Evolutionary conservation across 2,329 filamentous ascomycete genomes (phyloP), one percentile per base, ranked within the genome.

Genomic region (Fusarium agapanthi): DNA sequence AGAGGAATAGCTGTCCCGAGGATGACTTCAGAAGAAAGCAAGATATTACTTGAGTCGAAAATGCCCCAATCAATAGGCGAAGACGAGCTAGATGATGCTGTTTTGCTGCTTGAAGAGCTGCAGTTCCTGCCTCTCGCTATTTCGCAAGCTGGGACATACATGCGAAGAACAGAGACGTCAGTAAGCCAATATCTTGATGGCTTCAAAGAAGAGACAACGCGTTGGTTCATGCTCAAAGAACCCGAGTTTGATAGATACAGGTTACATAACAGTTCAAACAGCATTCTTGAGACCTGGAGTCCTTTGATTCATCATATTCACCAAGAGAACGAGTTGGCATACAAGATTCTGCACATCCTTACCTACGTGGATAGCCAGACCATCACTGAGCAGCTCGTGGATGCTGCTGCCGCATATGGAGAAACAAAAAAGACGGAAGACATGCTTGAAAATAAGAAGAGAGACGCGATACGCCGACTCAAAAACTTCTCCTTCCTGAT

Each of bases 401-500:
- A 48, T n/a, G 73, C 69, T 22, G 73, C 73, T 40, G 72, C 64
- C 7, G 8, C 5, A 1, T 32, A 26, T 24, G 16, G 32, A 16
- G 6, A 6, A 22, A 22, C 34, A 15, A 32, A 41, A 16, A 13
- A n/a, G 15, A 16, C 14, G 2, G 63, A 14, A 20, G 28, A 24
- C 10, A 15, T 20, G 15, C 3, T 26, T 26, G 37, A 73, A 7
- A 8, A 22, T n/a, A 15, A 28, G 10, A 37, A 55, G 32, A 57
- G 76, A n/a, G 50, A 47, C 44, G 77, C 79, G 2, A 57, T 79
- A 16, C 61, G 65, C 11, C 78, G 76, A 15, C 79, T 83, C 1
- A 66, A 72, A 37, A 76, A 83, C 30, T 81, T 81, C 41, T 83
- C 80, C 0, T 83, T 83, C 54, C 55, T 83, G 2, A 66, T 60